These are phyloP conservation scores for Purshia tridentata DNA, from an alignment of 306 rosid genomes.

Conservation along the genomic window DNA sequence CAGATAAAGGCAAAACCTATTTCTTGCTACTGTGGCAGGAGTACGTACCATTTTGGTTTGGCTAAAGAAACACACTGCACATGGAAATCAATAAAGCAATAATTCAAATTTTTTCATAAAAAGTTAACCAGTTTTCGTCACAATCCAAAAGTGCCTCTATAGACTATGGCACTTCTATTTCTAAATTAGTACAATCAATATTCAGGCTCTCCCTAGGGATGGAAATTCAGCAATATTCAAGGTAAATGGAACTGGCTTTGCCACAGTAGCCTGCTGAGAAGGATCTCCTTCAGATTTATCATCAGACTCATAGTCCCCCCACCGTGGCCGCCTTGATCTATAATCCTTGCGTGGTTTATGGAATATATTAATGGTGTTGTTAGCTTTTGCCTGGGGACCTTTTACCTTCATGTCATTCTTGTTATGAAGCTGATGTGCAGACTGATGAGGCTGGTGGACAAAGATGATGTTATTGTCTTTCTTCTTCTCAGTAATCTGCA, in stretches of 20 bases:
- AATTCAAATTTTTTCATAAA: not conserved
- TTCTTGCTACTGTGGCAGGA: too few relatives aligned
- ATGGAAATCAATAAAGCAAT: not conserved
- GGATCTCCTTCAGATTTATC: too few relatives aligned
- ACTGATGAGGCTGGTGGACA: not conserved
- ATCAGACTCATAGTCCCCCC: not conserved
- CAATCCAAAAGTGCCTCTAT: conserved; percentile 2
- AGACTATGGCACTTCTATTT: not conserved
- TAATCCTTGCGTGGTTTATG: not conserved
- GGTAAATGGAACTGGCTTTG: not conserved
- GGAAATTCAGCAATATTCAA: not conserved
- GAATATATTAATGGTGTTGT: too few relatives aligned
- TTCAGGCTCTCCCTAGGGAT: not conserved
- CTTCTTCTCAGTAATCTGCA: not conserved
- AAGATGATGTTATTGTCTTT: not conserved
- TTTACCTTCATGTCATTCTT: not conserved
- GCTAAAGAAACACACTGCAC: not conserved
- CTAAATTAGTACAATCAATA: not conserved
- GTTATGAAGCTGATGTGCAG: not conserved
- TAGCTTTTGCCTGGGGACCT: too few relatives aligned
- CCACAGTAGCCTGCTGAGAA: not conserved
- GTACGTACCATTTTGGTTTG: not conserved
- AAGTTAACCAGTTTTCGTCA: not conserved
- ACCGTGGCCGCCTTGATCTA: not conserved
- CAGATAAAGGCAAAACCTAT: too few relatives aligned